A percentile compares a stretch with the other conserved stretches of the same genome.
These are phyloP conservation scores for Aspergillus neotritici DNA, from an alignment of 2,329 filamentous ascomycete genomes.

Conservation along the genomic window DNA sequence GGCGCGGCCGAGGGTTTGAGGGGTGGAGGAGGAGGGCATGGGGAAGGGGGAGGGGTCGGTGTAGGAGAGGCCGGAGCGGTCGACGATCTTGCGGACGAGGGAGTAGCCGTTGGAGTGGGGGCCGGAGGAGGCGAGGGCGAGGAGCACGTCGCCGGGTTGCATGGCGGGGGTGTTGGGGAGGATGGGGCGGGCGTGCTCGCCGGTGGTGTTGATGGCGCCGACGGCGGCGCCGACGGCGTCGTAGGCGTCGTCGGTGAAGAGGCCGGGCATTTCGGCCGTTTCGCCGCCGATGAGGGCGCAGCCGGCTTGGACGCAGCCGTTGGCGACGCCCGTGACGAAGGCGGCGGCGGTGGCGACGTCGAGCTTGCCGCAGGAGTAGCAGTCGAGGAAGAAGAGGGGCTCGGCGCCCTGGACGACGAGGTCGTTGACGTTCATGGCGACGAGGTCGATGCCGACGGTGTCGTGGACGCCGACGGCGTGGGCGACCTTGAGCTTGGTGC, in stretches of 20 bases:
- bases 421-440: conserved; percentile 99
- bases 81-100: conserved; percentile 84
- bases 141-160: conserved; percentile 73
- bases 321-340: conserved; percentile 88
- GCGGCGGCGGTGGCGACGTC: conserved; percentile 69
- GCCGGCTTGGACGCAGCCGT: conserved; percentile 75
- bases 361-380: conserved; percentile 89
- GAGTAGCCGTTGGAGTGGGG: conserved; percentile 97
- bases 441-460: conserved; percentile 92
- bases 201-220: conserved; percentile 62
- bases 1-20: conserved; percentile 58
- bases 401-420: conserved; percentile 92
- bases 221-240: conserved; percentile 88
- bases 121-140: conserved; percentile 79
- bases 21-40: conserved; percentile 58
- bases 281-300: conserved; percentile 95
- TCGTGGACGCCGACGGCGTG: conserved; percentile 85
- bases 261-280: conserved; percentile 96
- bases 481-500: conserved; percentile 94
- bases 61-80: conserved; percentile 66
- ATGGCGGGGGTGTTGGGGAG: conserved; percentile 73
- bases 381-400: conserved; percentile 94
- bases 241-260: conserved; percentile 84
- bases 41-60: conserved; percentile 73
- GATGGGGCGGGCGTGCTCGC: conserved; percentile 54